These are phyloP conservation scores for Boechera retrofracta DNA, from an alignment of 345 rosid genomes.

Conservation along the genomic window DNA sequence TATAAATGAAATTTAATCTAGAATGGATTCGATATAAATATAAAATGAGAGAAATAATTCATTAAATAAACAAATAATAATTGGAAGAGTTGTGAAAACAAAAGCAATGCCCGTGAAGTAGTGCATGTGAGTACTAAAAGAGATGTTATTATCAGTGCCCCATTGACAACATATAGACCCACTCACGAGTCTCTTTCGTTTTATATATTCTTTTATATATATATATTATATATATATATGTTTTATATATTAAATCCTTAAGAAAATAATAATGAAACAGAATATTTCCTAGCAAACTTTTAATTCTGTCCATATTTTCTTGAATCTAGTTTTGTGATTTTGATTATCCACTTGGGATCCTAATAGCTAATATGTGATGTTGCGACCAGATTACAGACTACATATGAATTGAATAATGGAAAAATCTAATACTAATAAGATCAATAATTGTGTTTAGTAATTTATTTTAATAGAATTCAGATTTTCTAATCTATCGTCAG, in stretches of 20 bases:
- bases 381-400: neutral
- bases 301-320: neutral
- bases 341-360: slow-evolving; percentile 7
- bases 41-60: neutral
- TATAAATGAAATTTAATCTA: slow-evolving; percentile 17
- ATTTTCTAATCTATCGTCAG: neutral
- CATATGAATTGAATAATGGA: neutral
- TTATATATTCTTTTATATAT: neutral
- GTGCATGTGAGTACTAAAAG: slow-evolving; percentile 89
- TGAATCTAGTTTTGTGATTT: slow-evolving; percentile 9
- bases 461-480: neutral
- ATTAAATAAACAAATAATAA: slow-evolving; percentile 36
- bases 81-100: slow-evolving; percentile 49
- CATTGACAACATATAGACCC: slow-evolving; percentile 67
- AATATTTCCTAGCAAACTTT: neutral
- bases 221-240: neutral
- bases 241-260: neutral
- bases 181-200: slow-evolving; percentile 72
- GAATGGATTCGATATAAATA: neutral
- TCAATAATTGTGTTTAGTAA: neutral
- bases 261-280: slow-evolving; percentile 5
- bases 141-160: slow-evolving; percentile 82
- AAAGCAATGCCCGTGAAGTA: slow-evolving; percentile 81
- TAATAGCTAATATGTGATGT: slow-evolving; percentile 14
- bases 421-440: neutral